These are phyloP conservation scores for Solanum hybrid DNA, from an alignment of 305 asterid species.

Conservation along the genomic window DNA sequence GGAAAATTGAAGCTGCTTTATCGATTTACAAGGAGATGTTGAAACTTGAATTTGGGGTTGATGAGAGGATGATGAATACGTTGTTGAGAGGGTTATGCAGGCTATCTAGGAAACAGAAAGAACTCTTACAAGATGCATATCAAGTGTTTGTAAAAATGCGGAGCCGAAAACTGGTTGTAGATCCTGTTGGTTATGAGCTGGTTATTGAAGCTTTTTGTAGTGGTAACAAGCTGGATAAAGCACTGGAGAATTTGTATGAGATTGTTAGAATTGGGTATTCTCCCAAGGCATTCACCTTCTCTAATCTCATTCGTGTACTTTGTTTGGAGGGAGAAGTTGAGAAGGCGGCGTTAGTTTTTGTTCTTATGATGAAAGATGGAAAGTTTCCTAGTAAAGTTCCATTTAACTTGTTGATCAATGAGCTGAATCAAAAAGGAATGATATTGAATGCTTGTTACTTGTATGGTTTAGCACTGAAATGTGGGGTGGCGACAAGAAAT, in stretches of 20 bases:
- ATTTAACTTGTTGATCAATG: conserved; percentile 28
- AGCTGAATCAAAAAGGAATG: conserved; percentile 33
- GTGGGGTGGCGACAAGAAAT: conserved; percentile 38
- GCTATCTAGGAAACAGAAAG: conserved; percentile 28
- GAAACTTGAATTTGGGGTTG: conserved; percentile 25
- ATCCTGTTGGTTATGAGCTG: conserved; percentile 32
- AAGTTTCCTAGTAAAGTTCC: conserved; percentile 26
- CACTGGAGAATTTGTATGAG: conserved; percentile 25
- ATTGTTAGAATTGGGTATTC: conserved; percentile 39
- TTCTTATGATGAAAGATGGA: conserved; percentile 26
- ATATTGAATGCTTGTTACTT: conserved; percentile 26
- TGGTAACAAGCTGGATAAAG: conserved; percentile 22
- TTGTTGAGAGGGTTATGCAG: conserved; percentile 50
- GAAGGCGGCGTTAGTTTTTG: conserved; percentile 31
- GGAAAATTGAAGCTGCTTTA: conserved; percentile 31
- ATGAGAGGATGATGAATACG: conserved; percentile 63
- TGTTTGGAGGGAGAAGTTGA: conserved; percentile 30
- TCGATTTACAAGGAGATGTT: conserved; percentile 44
- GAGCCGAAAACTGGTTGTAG: conserved; percentile 9
- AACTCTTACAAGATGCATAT: conserved; percentile 23
- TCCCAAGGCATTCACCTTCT: conserved; percentile 51
- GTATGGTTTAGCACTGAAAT: conserved; percentile 45
- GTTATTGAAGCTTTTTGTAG: conserved; percentile 44
- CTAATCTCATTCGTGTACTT: conserved; percentile 29
- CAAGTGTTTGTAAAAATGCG: conserved; percentile 34